These are phyloP conservation scores for Phanerochaete carnosa DNA, from an alignment of 768 basidiomycete species.

Conservation along the genomic window DNA sequence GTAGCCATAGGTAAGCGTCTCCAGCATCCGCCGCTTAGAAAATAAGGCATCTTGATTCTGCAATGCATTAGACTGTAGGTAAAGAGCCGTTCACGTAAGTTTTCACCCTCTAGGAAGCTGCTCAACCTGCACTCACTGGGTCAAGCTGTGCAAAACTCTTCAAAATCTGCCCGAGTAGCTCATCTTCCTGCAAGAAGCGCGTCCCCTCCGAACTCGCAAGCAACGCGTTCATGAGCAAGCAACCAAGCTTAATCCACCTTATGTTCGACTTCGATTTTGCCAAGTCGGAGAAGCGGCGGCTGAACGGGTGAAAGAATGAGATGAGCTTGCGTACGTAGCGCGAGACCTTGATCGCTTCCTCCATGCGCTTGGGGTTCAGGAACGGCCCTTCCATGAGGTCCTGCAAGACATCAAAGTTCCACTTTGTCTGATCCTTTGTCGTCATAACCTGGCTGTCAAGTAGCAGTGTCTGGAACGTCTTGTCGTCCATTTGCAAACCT, in stretches of 20 bases:
- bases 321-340: constrained; percentile 89
- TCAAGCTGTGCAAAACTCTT: constrained; percentile 91
- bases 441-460: constrained; percentile 88
- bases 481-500: constrained; percentile 95
- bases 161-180: constrained; percentile 77
- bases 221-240: constrained; percentile 76
- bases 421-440: constrained; percentile 85
- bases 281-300: constrained; percentile 83
- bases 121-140: constrained; percentile 52
- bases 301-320: constrained; percentile 91
- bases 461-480: constrained; percentile 78
- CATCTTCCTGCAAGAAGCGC: constrained; percentile 83
- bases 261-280: constrained; percentile 62
- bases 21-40: constrained; percentile 76
- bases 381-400: constrained; percentile 92
- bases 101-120: too few relatives aligned
- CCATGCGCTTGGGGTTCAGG: constrained; percentile 85
- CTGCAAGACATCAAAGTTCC: constrained; percentile 88
- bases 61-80: constrained; percentile 60
- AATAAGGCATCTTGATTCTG: constrained; percentile 80
- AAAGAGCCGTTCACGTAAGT: too few relatives aligned
- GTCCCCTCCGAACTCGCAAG: constrained; percentile 81
- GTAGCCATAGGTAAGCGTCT: constrained; percentile 87
- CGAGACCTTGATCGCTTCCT: constrained; percentile 90
- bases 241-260: constrained; percentile 87